phyloP scores from a whole-genome alignment of 495 filamentous ascomycete genomes.

The Aspergillus carlsbadensis region DNA sequence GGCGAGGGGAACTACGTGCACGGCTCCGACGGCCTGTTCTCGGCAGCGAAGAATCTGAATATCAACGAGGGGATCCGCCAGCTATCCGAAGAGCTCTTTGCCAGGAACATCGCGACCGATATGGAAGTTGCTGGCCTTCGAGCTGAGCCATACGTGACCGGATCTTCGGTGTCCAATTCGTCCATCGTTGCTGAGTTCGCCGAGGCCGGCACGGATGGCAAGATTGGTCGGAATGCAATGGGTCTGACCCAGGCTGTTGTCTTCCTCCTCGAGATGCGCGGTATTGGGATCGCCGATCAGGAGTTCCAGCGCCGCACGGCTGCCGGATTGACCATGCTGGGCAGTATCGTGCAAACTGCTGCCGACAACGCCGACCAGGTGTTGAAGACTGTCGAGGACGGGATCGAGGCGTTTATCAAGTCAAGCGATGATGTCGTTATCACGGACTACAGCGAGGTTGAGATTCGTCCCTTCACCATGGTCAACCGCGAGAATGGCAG shows the following conservation, averaged over 20 bases:
- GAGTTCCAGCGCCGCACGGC: slow-evolving; percentile 12
- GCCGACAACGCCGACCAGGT: slow-evolving; percentile 8
- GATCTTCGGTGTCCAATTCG: slow-evolving; percentile 1
- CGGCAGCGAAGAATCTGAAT: slow-evolving; percentile 10
- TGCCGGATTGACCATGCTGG: slow-evolving; percentile 6
- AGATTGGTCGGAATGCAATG: slow-evolving; percentile 10
- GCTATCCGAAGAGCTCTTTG: slow-evolving; percentile 7
- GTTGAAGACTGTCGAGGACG: slow-evolving; percentile 3
- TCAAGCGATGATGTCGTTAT: slow-evolving; percentile 3
- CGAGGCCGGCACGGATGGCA: slow-evolving; percentile 9
- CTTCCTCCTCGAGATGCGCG: slow-evolving; percentile 10
- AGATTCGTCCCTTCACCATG: slow-evolving; percentile 6
- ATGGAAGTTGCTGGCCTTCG: slow-evolving; percentile 5
- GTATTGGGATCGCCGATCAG: slow-evolving; percentile 5
- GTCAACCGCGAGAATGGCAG: slow-evolving; percentile 1
- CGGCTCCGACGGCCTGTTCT: slow-evolving; percentile 10
- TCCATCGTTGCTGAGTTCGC: slow-evolving; percentile 6
- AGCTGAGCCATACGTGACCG: slow-evolving; percentile 10
- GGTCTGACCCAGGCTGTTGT: slow-evolving; percentile 7
- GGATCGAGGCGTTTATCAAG: slow-evolving; percentile 1
- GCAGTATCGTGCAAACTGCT: slow-evolving; percentile 9
- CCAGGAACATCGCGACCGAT: slow-evolving; percentile 6
- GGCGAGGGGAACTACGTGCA: slow-evolving; percentile 7
- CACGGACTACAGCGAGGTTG: slow-evolving; percentile 8
- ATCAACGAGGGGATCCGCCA: slow-evolving; percentile 7